Conservation (phyloP, 768 basidiomycete species). For the Amanita pseudoporphyria region DNA sequence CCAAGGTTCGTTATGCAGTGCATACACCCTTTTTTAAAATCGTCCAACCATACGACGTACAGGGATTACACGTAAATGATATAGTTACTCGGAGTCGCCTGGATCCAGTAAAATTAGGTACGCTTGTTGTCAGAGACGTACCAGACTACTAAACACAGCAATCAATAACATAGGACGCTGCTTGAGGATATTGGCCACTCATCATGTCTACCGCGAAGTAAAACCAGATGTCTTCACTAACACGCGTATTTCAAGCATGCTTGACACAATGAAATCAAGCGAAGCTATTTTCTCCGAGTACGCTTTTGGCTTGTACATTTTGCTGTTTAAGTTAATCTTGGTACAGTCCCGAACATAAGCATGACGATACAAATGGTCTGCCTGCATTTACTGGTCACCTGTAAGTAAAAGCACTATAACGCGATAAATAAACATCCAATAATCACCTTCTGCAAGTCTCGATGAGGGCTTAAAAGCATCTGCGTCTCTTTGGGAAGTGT, state of each 20-base stretch:
- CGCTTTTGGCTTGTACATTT: neutral
- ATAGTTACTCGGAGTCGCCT: slow-evolving; percentile 23
- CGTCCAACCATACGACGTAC: neutral
- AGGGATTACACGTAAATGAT: slow-evolving; percentile 29
- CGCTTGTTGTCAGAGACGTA: neutral
- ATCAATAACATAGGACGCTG: slow-evolving; percentile 11
- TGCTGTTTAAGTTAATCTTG: slow-evolving; percentile 4
- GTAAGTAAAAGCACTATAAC: slow-evolving; percentile 7
- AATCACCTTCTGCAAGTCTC: slow-evolving; percentile 9
- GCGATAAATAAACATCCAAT: neutral
- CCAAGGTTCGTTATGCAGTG: slow-evolving; percentile 13
- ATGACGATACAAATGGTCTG: slow-evolving; percentile 19
- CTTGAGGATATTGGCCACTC: slow-evolving; percentile 17
- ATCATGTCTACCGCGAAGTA: slow-evolving; percentile 19
- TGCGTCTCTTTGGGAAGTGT: slow-evolving; percentile 19
- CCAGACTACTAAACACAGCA: neutral
- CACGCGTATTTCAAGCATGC: slow-evolving; percentile 14
- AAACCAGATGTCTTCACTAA: slow-evolving; percentile 18
- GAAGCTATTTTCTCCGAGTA: neutral
- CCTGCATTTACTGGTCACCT: slow-evolving; percentile 17
- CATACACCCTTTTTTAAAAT: neutral
- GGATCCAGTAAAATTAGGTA: slow-evolving; percentile 26
- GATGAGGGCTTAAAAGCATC: slow-evolving; percentile 17
- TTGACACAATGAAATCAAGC: slow-evolving; percentile 7
- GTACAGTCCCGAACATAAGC: slow-evolving; percentile 18